Evolutionary conservation across 352 stramenopile species (phyloP), one percentile per base, ranked within the genome.

Genomic region (Globisporangium viniferum): DNA sequence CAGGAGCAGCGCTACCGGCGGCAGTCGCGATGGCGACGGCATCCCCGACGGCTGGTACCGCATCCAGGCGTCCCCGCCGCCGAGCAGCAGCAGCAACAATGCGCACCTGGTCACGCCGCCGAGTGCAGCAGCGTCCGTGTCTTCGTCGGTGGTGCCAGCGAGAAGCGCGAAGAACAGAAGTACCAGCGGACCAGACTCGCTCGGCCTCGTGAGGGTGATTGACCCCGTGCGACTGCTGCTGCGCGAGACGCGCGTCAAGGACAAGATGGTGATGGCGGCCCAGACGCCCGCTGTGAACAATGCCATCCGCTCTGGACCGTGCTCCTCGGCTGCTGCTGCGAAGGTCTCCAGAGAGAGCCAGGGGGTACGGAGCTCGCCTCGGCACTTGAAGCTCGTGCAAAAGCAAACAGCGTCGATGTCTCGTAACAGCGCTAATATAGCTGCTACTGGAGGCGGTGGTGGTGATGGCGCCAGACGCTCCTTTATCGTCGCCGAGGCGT

Each of bases 21-120:
- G 36, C 41, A n/a, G 41, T n/a, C 44, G 44, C 18, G 24, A 55
- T 35, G 12, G 22, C 29, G 49, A 2, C 12, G 46, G 22, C 6
- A 8, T 79, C 20, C 74, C 80, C 46, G 61, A 72, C 7, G 68
- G 71, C 14, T 88, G 78, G 75, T 69, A 76, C 33, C 72, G 69
- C 18, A 67, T 86, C 44, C 44, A 51, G 6, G 18, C 44, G 44
- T 51, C 18, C 44, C 5, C n/a, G 53, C 77, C 12, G 73, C 71
- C 2, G 36, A 67, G 74, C 64, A 63, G 57, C 54, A 67, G n/a
- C 24, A 24, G 24, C n/a, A 73, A 35, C 57, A 73, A 66, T 5
- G 57, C 59, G 4, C 22, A 68, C 49, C 60, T 27, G 22, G 41
- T 53, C 48, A 66, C 22, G 22, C 41, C 65, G 9, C 53, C 56